Conservation (phyloP, 495 filamentous ascomycete species). For the Rhypophila decipiens region DNA sequence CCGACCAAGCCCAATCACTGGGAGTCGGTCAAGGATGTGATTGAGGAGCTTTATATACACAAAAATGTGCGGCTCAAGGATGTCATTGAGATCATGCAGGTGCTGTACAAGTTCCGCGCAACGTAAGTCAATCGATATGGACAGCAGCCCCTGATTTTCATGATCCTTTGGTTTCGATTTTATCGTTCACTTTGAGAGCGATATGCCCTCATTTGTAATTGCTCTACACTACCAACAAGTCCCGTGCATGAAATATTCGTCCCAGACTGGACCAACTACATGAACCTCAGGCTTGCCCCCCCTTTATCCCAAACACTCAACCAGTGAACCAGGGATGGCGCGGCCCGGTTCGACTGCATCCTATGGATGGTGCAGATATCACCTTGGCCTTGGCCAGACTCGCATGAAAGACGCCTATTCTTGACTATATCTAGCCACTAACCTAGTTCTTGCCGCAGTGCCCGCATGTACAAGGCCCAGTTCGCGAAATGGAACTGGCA, state of each 20-base stretch:
- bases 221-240: conserved; percentile 1
- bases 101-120: conserved; percentile 8
- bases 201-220: too few relatives aligned
- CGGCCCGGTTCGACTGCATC: too few relatives aligned
- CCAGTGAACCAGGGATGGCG: too few relatives aligned
- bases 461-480: conserved; percentile 17
- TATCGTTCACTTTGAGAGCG: neutral
- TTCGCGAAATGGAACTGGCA: conserved; percentile 15
- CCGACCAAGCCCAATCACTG: conserved; percentile 8
- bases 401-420: too few relatives aligned
- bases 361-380: neutral
- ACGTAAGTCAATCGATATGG: conserved; percentile 5
- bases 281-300: too few relatives aligned
- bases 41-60: conserved; percentile 8
- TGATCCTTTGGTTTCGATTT: neutral
- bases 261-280: too few relatives aligned
- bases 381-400: too few relatives aligned
- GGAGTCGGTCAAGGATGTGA: conserved; percentile 6
- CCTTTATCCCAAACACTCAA: too few relatives aligned
- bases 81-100: conserved; percentile 12
- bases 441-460: neutral
- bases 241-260: neutral
- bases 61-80: conserved; percentile 14
- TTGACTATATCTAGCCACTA: too few relatives aligned
- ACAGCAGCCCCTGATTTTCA: neutral